Conservation (phyloP, 495 filamentous ascomycete genomes). For the Penicillium flavigenum region DNA sequence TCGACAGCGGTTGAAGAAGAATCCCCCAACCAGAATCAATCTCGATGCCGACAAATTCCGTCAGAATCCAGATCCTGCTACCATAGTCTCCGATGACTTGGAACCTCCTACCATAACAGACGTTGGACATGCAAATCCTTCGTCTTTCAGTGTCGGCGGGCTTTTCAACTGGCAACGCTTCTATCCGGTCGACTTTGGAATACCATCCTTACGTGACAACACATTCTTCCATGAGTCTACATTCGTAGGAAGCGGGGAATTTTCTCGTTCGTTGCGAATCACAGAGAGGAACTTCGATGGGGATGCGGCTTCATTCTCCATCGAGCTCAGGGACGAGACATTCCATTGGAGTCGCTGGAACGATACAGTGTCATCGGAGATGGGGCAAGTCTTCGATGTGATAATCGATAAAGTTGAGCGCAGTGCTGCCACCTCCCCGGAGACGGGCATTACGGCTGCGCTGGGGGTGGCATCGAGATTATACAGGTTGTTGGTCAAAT, state of each 20-base stretch:
- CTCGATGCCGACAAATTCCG: constrained; percentile 29
- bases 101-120: constrained; percentile 12
- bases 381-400: constrained; percentile 58
- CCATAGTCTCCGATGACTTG: constrained; percentile 17
- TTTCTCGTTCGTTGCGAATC: constrained; percentile 52
- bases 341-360: constrained; percentile 70
- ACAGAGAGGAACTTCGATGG: constrained; percentile 33
- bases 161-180: constrained; percentile 54
- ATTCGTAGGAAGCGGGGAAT: constrained; percentile 70
- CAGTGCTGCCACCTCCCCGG: constrained; percentile 6
- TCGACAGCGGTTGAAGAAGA: constrained; percentile 46
- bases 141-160: constrained; percentile 15
- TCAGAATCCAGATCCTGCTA: constrained; percentile 19
- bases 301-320: constrained; percentile 30
- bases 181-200: constrained; percentile 75
- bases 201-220: constrained; percentile 62
- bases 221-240: constrained; percentile 77
- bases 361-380: constrained; percentile 64
- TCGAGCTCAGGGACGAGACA: constrained; percentile 48
- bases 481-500: constrained; percentile 44
- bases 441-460: constrained; percentile 1
- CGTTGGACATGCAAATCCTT: constrained; percentile 2
- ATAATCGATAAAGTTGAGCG: constrained; percentile 38
- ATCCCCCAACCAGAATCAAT: constrained; percentile 54
- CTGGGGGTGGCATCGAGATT: constrained; percentile 12